These are phyloP conservation scores for Ceratobasidium sp. DNA, from an alignment of 1,284 basidiomycete species.

Conservation along the genomic window DNA sequence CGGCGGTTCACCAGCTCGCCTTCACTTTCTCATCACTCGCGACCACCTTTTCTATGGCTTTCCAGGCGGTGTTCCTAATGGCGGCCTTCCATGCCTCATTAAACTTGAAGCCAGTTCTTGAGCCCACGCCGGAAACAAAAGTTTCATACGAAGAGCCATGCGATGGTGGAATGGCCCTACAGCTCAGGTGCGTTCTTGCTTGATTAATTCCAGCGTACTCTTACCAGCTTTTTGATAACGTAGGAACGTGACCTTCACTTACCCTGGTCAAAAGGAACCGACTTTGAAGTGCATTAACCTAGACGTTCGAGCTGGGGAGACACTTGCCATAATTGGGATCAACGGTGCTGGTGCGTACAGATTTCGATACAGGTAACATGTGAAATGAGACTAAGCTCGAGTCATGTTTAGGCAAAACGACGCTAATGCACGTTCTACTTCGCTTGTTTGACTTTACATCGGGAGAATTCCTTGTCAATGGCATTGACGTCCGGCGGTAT, in stretches of 20 bases:
- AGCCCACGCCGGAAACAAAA: constrained; percentile 60
- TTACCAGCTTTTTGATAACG: constrained; percentile 41
- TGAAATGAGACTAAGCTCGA: constrained; percentile 41
- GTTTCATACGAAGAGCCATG: constrained; percentile 52
- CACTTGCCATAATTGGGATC: constrained; percentile 75
- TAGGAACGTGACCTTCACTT: constrained; percentile 74
- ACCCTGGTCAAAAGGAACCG: constrained; percentile 69
- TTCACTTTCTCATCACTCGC: constrained; percentile 65
- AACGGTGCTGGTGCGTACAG: constrained; percentile 49
- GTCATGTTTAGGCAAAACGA: constrained; percentile 70
- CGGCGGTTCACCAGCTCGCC: constrained; percentile 71
- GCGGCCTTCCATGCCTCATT: constrained; percentile 77
- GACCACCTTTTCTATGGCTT: constrained; percentile 68
- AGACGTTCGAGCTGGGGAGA: constrained; percentile 71
- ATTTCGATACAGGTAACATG: constrained; percentile 21
- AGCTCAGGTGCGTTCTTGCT: constrained; percentile 59
- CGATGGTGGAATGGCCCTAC: constrained; percentile 59
- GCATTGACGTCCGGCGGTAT: constrained; percentile 64
- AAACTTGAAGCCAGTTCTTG: constrained; percentile 67
- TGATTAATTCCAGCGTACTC: constrained; percentile 41
- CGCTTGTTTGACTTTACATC: constrained; percentile 74
- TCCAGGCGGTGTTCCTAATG: constrained; percentile 80
- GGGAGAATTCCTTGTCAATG: constrained; percentile 71
- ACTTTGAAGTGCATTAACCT: constrained; percentile 72
- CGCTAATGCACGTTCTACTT: constrained; percentile 75